Evolutionary conservation across 371 early-diverging fungal genomes (phyloP).

Genomic region (Blyttiomyces sp.): DNA sequence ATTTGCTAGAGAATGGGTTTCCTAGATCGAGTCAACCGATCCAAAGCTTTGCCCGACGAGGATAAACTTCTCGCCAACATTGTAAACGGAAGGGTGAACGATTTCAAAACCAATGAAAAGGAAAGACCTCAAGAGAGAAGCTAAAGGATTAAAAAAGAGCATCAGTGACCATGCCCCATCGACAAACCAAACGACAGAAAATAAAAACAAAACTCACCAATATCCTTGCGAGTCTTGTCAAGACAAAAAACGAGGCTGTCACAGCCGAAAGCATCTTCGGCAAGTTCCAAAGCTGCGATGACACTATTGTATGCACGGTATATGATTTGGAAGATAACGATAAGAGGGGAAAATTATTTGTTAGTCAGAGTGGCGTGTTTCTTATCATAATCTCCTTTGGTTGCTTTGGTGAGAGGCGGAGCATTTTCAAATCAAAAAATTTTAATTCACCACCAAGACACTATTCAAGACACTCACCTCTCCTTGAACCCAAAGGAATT

Average conservation of each 20-base stretch:
- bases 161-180: not conserved
- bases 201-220: conserved; percentile 18
- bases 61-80: conserved; percentile 10
- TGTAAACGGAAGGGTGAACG: conserved; percentile 30
- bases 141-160: conserved; percentile 11
- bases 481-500: not conserved
- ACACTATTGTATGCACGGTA: conserved; percentile 7
- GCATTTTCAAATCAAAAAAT: not conserved
- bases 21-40: too few species aligned
- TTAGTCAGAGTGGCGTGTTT: too few species aligned
- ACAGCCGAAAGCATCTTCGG: conserved; percentile 23
- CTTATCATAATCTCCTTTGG: not conserved
- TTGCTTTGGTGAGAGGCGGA: not conserved
- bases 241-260: conserved; percentile 26
- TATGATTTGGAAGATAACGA: not conserved
- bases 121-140: conserved; percentile 19
- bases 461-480: not conserved
- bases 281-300: conserved; percentile 27
- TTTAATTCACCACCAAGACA: not conserved
- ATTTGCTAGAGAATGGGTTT: too few species aligned
- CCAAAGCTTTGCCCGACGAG: conserved; percentile 22
- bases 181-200: too few species aligned
- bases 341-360: too few species aligned
- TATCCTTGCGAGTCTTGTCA: conserved; percentile 22
- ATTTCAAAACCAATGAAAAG: conserved; percentile 35